Evolutionary conservation across 495 filamentous ascomycete species (phyloP), one percentile per base, ranked within the genome.

Genomic region (Penicillium roqueforti): DNA sequence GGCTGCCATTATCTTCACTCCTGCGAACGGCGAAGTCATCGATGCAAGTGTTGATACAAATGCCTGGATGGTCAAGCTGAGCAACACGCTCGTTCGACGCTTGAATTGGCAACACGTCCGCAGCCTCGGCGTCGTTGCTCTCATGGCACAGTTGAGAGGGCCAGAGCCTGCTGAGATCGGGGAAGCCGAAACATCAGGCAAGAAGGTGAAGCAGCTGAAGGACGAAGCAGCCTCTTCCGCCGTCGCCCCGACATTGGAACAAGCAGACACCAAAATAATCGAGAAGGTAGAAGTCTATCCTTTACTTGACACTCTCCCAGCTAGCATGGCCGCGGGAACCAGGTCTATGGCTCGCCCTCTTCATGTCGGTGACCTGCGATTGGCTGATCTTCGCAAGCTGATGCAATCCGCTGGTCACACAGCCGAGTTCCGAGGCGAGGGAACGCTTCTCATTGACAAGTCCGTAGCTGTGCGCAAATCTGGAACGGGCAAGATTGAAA

Each of bases 41-140:
- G 84, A 97, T 67, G 93, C 92, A 13, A 96, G 91, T 59, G 92
- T 97, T 34, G 93, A 99, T 61, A 97, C 92, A 6, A 97, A 97
- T 66, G 92, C 93, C 20, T 99, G 93, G 93, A 85, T 87, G 25
- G 87, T 97, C 45, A 96, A 90, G 62, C 79, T 99, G 26, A 89
- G 87, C 51, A 88, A 91, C 54, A 73, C 79, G 37, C 82, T 99
- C 23, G 85, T 93, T 28, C 86, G 87, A 60, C 82, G 86, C 22
- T 74, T 99, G 20, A 89, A 88, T 64, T 97, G 95, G 93, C 95
- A 97, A 76, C 89, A 91, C 48, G 90, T 97, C 44, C 81, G 86
- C 56, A 91, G 86, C 6, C 74, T 97, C 6, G 90, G 90, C 36
- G 88, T 99, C 38, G 92, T 95, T 25, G 91, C 89, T 6, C 72